Base-by-base conservation (phyloP, 2,329 filamentous ascomycete genomes). In the Curvularia sp. region DNA sequence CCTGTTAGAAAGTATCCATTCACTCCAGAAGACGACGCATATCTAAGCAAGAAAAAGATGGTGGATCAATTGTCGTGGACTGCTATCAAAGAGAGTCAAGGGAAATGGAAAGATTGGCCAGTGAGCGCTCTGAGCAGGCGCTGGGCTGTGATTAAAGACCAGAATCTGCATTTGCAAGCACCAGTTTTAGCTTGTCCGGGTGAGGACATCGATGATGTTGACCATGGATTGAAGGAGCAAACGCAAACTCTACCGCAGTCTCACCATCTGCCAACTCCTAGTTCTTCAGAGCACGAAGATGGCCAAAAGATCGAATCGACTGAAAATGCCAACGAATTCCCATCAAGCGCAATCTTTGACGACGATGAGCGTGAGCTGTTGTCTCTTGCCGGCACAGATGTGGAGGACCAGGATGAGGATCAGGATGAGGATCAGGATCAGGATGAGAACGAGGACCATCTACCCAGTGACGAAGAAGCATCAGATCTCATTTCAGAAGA, bases 11-110 rank as follows among this genome's bases (percentile, higher is more conserved):
- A 55, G 39, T 71, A 68, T n/a, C 10, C 31, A 7, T 79, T 77
- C 49, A 73, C 62, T 6, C 57, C 66, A 35, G 72, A 74, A 42
- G 75, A 79, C 20, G 70, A 78, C 35, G 58, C 71, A 28, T 70
- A 78, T 24, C 70, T 79, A n/a, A 66, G 75, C n/a, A 64, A 72
- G 54, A 65, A 68, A 15, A 75, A 60, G 41, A 53, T 64, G 39
- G 53, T 70, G 2, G 58, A 73, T 8, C 66, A 72, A 28, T 53
- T 66, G 1, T 55, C 72, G 0, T 78, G 71, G 66, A 35, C 50
- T 12, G 66, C 61, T 10, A 71, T 72, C 24, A 63, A 60, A 15
- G 62, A 49, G 1, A 64, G 68, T 38, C 62, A 57, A 44, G 24
- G 53, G 5, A 64, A 70, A 26, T 72, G 69, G 70, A 60, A 51